phyloP scores from a whole-genome alignment of 2,329 filamentous ascomycete genomes.

The Ophiosphaerella narmari region DNA sequence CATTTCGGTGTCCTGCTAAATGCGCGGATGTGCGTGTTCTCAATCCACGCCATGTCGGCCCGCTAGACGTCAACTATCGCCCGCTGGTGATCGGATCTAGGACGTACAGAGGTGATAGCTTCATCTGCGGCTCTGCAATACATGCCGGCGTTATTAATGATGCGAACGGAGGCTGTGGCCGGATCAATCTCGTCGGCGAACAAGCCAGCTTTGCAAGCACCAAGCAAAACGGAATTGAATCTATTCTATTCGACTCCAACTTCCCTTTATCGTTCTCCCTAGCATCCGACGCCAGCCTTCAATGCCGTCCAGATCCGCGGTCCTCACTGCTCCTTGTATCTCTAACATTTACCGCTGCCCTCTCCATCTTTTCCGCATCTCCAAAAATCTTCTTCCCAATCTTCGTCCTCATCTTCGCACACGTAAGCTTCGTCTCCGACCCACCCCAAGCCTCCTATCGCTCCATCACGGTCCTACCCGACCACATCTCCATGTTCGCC shows the following conservation, averaged over 20 bases:
- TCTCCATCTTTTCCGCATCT: slow-evolving; percentile 79
- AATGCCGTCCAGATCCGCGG: slow-evolving; percentile 69
- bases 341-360: slow-evolving; percentile 69
- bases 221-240: slow-evolving; percentile 72
- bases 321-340: slow-evolving; percentile 82
- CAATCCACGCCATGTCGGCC: slow-evolving; percentile 75
- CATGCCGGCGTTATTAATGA: slow-evolving; percentile 77
- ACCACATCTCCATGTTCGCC: slow-evolving; percentile 60
- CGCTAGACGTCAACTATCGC: slow-evolving; percentile 62
- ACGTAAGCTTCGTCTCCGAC: slow-evolving; percentile 86
- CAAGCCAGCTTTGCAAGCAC: slow-evolving; percentile 66
- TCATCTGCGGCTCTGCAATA: slow-evolving; percentile 83
- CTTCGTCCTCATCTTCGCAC: slow-evolving; percentile 83
- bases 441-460: slow-evolving; percentile 68
- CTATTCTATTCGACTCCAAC: slow-evolving; percentile 78
- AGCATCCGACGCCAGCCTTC: slow-evolving; percentile 63
- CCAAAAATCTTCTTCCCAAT: slow-evolving; percentile 79
- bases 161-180: slow-evolving; percentile 76
- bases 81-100: slow-evolving; percentile 62
- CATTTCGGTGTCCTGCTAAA: slow-evolving; percentile 75
- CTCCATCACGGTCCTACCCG: slow-evolving; percentile 54
- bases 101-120: slow-evolving; percentile 87
- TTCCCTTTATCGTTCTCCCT: slow-evolving; percentile 91
- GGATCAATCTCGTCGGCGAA: slow-evolving; percentile 72
- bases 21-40: slow-evolving; percentile 68